phyloP scores from a whole-genome alignment of 2,329 filamentous ascomycete species.

The Colletotrichum falcatum region DNA sequence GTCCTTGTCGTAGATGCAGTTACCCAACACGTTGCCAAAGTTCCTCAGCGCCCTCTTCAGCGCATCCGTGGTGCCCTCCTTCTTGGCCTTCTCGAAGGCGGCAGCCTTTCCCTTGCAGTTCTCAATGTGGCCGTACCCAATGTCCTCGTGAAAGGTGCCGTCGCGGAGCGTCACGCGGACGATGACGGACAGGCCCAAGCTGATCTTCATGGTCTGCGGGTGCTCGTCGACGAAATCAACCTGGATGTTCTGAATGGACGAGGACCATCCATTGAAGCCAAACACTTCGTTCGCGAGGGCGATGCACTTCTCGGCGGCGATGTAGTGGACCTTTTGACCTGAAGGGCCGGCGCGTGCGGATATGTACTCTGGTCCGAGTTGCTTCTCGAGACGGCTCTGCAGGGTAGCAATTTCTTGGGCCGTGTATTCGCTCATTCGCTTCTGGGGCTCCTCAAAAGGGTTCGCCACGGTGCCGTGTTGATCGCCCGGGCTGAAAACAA shows the following conservation, averaged over 20 bases:
- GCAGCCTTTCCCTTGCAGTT: conserved; percentile 95
- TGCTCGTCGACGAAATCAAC: conserved; percentile 96
- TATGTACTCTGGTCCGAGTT: conserved; percentile 95
- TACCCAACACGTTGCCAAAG: conserved; percentile 97
- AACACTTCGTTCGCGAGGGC: conserved; percentile 95
- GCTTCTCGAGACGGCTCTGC: conserved; percentile 87
- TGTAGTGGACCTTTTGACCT: conserved; percentile 89
- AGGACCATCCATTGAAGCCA: conserved; percentile 98
- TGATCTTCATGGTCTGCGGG: conserved; percentile 81
- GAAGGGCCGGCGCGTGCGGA: conserved; percentile 86
- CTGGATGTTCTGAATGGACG: conserved; percentile 92
- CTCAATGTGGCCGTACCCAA: conserved; percentile 96
- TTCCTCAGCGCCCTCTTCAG: conserved; percentile 89
- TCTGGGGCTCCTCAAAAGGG: conserved; percentile 81
- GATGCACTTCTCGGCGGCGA: conserved; percentile 97
- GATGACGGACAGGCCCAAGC: conserved; percentile 88
- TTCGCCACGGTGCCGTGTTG: conserved; percentile 75
- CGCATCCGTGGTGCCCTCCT: conserved; percentile 95
- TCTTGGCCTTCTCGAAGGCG: conserved; percentile 98
- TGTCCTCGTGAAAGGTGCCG: conserved; percentile 97
- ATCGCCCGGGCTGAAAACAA: conserved; percentile 70
- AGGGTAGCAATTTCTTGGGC: conserved; percentile 91
- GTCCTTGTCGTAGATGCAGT: conserved; percentile 97
- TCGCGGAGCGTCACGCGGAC: conserved; percentile 91
- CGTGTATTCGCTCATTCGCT: conserved; percentile 82